Evolutionary conservation across 768 basidiomycete species (phyloP).

Genomic region (Albatrellus ellisii): DNA sequence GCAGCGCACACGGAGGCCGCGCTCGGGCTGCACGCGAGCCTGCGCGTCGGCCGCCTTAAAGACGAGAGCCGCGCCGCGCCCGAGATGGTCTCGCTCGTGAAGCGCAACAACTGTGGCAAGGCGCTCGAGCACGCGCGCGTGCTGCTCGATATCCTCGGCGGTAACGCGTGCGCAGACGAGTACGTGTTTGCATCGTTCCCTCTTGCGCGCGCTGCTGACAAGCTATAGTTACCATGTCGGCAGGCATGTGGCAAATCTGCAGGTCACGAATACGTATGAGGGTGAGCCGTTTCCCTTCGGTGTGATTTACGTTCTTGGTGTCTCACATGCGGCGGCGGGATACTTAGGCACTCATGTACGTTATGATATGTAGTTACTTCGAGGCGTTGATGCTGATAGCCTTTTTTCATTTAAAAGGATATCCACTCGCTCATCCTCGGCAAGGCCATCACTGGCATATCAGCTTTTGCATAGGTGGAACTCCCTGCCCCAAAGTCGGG

Average conservation of each 20-base stretch:
- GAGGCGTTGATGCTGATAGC: slow-evolving; percentile 4
- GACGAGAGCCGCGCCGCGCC: slow-evolving; percentile 60
- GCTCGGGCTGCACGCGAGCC: slow-evolving; percentile 60
- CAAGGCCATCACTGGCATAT: slow-evolving; percentile 81
- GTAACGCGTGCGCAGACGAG: slow-evolving; percentile 92
- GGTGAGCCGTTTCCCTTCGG: slow-evolving; percentile 26
- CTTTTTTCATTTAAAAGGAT: slow-evolving; percentile 45
- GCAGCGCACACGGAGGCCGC: slow-evolving; percentile 84
- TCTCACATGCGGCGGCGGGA: neutral
- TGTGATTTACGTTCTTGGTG: neutral
- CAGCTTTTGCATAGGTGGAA: slow-evolving; percentile 85
- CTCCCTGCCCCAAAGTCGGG: too few species aligned
- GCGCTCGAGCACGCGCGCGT: slow-evolving; percentile 72
- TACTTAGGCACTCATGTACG: slow-evolving; percentile 46
- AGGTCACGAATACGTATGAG: slow-evolving; percentile 95
- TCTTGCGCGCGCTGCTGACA: neutral
- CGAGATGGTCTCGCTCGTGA: slow-evolving; percentile 92
- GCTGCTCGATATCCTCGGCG: slow-evolving; percentile 84
- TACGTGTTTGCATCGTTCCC: slow-evolving; percentile 25
- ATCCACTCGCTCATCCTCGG: slow-evolving; percentile 89
- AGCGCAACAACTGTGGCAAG: slow-evolving; percentile 93
- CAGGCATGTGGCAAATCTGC: slow-evolving; percentile 88
- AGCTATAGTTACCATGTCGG: slow-evolving; percentile 72
- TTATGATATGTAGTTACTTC: neutral
- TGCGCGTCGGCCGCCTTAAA: slow-evolving; percentile 76